Percentiles rank a stretch among this genome's conserved stretches.
These are phyloP conservation scores for Coleophoma crateriformis DNA, from an alignment of 2,329 filamentous ascomycete species.

Conservation along the genomic window DNA sequence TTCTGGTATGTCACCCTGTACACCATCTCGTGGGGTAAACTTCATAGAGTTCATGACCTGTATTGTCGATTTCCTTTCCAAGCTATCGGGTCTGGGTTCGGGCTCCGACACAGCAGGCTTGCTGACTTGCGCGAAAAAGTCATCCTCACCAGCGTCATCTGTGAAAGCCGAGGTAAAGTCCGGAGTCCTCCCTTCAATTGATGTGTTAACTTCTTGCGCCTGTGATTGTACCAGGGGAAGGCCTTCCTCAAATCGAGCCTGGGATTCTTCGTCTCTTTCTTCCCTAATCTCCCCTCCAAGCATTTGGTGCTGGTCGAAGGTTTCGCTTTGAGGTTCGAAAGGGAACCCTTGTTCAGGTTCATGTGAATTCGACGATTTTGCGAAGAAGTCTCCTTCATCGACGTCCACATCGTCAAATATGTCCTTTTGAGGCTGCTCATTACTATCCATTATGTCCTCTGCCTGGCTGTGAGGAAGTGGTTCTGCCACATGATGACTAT, in stretches of 20 bases:
- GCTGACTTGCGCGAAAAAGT: conserved; percentile 50
- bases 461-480: conserved; percentile 44
- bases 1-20: conserved; percentile 10
- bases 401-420: conserved; percentile 32
- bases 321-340: background rate
- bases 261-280: conserved; percentile 38
- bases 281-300: conserved; percentile 21
- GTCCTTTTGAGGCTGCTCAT: conserved; percentile 33
- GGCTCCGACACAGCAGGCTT: conserved; percentile 17
- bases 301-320: conserved; percentile 11
- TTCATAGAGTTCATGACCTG: conserved; percentile 54
- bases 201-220: conserved; percentile 14
- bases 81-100: conserved; percentile 9
- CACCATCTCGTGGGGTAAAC: conserved; percentile 20
- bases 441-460: conserved; percentile 45
- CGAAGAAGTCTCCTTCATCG: conserved; percentile 39
- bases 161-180: conserved; percentile 28
- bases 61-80: conserved; percentile 67
- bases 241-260: conserved; percentile 63
- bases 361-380: conserved; percentile 1
- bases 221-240: conserved; percentile 50
- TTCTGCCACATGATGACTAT: conserved; percentile 26
- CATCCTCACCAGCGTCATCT: conserved; percentile 36
- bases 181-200: conserved; percentile 7
- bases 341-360: conserved; percentile 15